Evolutionary conservation across 2,329 filamentous ascomycete species (phyloP).

Genomic region (Colletotrichum lindemuthianum): DNA sequence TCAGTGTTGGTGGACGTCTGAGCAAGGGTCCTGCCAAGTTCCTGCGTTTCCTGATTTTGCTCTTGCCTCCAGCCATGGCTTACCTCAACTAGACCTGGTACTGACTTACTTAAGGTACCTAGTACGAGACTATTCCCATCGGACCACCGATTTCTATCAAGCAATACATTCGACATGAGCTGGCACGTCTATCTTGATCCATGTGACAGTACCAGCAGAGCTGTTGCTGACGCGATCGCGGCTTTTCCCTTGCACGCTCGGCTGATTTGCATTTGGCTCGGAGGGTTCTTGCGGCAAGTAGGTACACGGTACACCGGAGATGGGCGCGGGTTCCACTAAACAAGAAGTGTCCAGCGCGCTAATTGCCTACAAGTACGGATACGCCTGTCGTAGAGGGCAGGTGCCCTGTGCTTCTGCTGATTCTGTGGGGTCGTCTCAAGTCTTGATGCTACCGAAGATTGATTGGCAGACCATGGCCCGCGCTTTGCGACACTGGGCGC

Average conservation of each 20-base stretch:
- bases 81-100: no score
- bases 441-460: slow-evolving; percentile 28
- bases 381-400: no score
- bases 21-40: slow-evolving; percentile 9
- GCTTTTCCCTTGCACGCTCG: slow-evolving; percentile 1
- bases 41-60: neutral
- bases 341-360: slow-evolving; percentile 21
- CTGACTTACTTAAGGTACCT: no score
- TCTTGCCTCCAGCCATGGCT: no score
- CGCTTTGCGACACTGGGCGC: slow-evolving; percentile 28
- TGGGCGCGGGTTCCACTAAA: slow-evolving; percentile 24
- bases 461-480: slow-evolving; percentile 28
- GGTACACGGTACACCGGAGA: neutral
- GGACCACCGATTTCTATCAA: no score
- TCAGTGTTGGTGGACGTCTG: neutral
- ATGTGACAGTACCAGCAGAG: neutral
- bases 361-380: no score
- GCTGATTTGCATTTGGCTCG: slow-evolving; percentile 18
- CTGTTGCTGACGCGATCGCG: neutral
- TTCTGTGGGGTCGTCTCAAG: slow-evolving; percentile 27
- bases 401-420: slow-evolving; percentile 27
- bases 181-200: neutral
- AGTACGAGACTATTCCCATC: no score
- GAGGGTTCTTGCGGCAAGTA: slow-evolving; percentile 20
- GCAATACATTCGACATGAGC: no score